These are phyloP conservation scores for Sporothrix phasma DNA, from an alignment of 2,329 filamentous ascomycete genomes.

Conservation along the genomic window DNA sequence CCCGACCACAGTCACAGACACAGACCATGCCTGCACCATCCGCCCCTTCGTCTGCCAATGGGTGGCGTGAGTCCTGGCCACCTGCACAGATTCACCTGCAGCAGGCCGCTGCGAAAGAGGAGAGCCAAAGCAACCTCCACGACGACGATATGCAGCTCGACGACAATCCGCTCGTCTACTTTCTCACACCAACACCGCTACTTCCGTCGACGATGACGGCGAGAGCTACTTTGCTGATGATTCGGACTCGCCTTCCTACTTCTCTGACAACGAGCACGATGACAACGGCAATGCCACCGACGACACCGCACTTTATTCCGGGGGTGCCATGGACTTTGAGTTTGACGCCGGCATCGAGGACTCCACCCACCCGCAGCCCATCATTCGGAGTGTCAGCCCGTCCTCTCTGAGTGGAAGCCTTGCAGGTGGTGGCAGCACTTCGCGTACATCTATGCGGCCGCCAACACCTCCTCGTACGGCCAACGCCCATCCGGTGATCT, in stretches of 20 bases:
- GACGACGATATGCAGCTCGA: constrained; percentile 28
- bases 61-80: constrained; percentile 39
- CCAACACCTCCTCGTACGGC: constrained; percentile 29
- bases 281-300: no score
- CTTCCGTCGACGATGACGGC: constrained; percentile 28
- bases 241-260: constrained; percentile 29
- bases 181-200: constrained; percentile 40
- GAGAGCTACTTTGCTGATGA: constrained; percentile 25
- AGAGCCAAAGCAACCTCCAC: constrained; percentile 31
- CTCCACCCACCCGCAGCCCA: constrained; percentile 33
- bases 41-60: neutral
- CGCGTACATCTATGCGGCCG: constrained; percentile 28
- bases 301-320: constrained; percentile 23
- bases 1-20: no score
- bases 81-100: constrained; percentile 40
- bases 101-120: constrained; percentile 26
- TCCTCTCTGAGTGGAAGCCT: constrained; percentile 39
- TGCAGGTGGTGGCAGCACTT: constrained; percentile 32
- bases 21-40: constrained; percentile 27
- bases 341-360: constrained; percentile 51
- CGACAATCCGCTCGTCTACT: constrained; percentile 46
- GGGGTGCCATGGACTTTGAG: constrained; percentile 37
- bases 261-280: constrained; percentile 32
- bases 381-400: constrained; percentile 46
- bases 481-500: constrained; percentile 20